phyloP scores from a whole-genome alignment of 2,329 filamentous ascomycete species.

The Huntiella omanensis region DNA sequence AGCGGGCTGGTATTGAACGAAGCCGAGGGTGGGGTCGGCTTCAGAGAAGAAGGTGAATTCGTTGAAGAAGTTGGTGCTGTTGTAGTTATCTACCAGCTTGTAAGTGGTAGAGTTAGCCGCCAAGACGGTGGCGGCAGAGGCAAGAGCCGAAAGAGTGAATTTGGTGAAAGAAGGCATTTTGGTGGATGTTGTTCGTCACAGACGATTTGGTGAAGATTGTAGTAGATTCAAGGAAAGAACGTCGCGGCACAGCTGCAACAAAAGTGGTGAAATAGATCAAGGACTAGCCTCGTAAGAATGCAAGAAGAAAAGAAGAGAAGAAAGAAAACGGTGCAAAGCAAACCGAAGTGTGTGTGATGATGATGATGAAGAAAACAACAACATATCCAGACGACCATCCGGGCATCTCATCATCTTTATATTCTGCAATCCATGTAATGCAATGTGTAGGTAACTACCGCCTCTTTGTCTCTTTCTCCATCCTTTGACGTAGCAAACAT shows the following conservation, averaged over 20 bases:
- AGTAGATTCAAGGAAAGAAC: background rate
- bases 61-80: constrained; percentile 35
- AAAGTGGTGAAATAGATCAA: background rate
- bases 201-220: background rate
- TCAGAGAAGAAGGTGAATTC: constrained; percentile 36
- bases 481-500: too few species aligned
- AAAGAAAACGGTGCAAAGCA: background rate
- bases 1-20: constrained; percentile 48
- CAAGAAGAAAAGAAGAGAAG: background rate
- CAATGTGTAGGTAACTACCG: too few species aligned
- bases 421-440: too few species aligned
- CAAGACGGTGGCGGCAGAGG: background rate
- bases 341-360: background rate
- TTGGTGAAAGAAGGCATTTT: constrained; percentile 9
- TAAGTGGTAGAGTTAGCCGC: constrained; percentile 18
- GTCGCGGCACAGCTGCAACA: background rate
- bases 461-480: too few species aligned
- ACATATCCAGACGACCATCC: background rate
- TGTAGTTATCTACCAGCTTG: constrained; percentile 27
- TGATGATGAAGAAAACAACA: background rate
- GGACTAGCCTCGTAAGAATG: background rate
- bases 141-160: constrained; percentile 1
- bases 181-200: background rate
- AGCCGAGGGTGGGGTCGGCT: constrained; percentile 55
- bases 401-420: background rate